These are phyloP conservation scores for Lecanicillium sp. DNA, from an alignment of 2,329 filamentous ascomycete species.

Conservation along the genomic window DNA sequence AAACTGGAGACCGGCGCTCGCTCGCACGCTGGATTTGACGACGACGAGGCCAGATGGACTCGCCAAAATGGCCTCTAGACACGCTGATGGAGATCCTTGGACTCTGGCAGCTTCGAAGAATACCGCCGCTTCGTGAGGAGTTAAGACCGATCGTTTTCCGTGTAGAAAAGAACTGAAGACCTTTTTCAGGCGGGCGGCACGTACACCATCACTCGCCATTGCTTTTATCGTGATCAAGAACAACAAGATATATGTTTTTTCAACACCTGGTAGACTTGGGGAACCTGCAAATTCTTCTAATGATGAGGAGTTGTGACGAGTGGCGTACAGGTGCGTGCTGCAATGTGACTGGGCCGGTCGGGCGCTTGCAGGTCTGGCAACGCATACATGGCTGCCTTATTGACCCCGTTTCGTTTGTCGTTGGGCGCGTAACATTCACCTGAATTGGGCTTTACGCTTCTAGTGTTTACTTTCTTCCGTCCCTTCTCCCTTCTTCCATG, in stretches of 20 bases:
- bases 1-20: slow-evolving; percentile 23
- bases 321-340: not conserved
- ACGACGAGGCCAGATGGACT: slow-evolving; percentile 19
- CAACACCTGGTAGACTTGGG: not conserved
- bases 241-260: slow-evolving; percentile 2
- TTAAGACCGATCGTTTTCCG: slow-evolving; percentile 11
- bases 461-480: slow-evolving; percentile 1
- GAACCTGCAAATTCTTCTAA: not conserved
- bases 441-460: not conserved
- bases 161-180: slow-evolving; percentile 16
- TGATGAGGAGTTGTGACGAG: not conserved
- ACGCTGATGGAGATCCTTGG: slow-evolving; percentile 18
- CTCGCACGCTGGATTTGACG: slow-evolving; percentile 22
- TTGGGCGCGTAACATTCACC: not conserved
- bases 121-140: slow-evolving; percentile 19
- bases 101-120: slow-evolving; percentile 23
- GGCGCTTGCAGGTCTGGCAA: not conserved
- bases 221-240: not conserved
- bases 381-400: not conserved
- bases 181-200: slow-evolving; percentile 14
- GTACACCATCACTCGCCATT: slow-evolving; percentile 1
- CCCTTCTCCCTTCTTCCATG: not conserved
- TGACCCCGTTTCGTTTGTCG: not conserved
- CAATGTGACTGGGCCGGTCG: slow-evolving; percentile 1
- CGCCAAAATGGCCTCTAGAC: slow-evolving; percentile 23